Base-by-base conservation (phyloP, 192 early-diverging fungal genomes). In the Podila verticillata region DNA sequence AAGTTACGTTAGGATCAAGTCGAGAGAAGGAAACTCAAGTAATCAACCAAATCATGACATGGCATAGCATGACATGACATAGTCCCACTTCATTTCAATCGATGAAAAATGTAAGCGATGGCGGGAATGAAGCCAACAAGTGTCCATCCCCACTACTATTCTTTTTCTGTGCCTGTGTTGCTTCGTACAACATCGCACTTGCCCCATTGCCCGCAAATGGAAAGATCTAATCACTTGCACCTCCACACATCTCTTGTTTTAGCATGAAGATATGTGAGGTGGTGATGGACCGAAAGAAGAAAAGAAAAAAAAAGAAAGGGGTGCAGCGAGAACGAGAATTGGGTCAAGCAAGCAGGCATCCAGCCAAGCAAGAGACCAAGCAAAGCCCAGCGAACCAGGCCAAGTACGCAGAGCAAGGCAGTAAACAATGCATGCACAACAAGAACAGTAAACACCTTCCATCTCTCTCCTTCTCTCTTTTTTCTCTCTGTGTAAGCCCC, bases 251-350 rank as follows among this genome's bases (percentile, higher is more conserved):
- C 32, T 32, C 20, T 32, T 19, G 30, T 31, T 62, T 62, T 34
- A n/a, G 51, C 51, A 54, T 54, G 51, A 54, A 54, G 51, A n/a
- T n/a, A 54, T 54, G 24, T 22, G 49, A 51, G 2, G n/a, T 24
- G 39, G 39, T 19, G 0, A 26, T 24, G 19, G 51, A n/a, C 51
- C 7, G 15, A 44, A 39, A 29, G 24, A 29, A 4, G 4, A 58
- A 58, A 28, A 20, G 24, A 47, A 34, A 22, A 39, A 44, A 32
- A 66, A 61, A 64, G 32, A 58, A 32, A 49, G 56, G 44, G 44
- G 9, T 24, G 26, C 24, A 31, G 48, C 30, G 48, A 48, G 56
- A 26, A 39, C 39, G 39, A 44, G 36, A 39, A 12, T 39, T 39
- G 36, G 36, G 36, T 12, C 10, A 39, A 39, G 36, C 8, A 39